Conservation (phyloP, 768 basidiomycete genomes). For the Piloderma croceum region DNA sequence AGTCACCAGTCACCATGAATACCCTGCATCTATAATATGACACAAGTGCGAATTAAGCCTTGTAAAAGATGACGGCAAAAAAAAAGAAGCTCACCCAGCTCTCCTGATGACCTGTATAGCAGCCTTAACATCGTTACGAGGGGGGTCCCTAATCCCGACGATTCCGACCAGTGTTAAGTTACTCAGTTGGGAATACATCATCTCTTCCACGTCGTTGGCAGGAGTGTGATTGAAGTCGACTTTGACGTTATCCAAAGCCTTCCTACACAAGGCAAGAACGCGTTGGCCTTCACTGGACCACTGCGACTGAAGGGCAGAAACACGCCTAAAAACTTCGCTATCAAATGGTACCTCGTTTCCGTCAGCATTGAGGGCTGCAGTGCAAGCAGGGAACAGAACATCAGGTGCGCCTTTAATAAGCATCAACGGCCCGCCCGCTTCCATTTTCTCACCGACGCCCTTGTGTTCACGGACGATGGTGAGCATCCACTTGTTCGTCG, state of each 20-base stretch:
- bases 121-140: conserved; percentile 41
- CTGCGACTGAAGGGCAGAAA: conserved; percentile 28
- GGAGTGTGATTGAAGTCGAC: conserved; percentile 18
- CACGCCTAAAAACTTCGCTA: conserved; percentile 11
- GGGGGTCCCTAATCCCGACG: conserved; percentile 52
- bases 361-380: conserved; percentile 25
- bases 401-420: conserved; percentile 60
- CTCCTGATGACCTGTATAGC: conserved; percentile 42
- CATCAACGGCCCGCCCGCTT: conserved; percentile 25
- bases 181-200: conserved; percentile 31
- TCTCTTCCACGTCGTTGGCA: conserved; percentile 30
- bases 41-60: no score
- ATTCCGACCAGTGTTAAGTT: conserved; percentile 46
- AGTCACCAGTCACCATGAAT: conserved; percentile 56
- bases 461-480: conserved; percentile 29
- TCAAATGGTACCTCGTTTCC: conserved; percentile 30
- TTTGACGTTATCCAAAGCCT: conserved; percentile 22
- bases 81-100: no score
- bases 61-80: no score
- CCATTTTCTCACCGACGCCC: no score
- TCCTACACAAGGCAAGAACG: conserved; percentile 43
- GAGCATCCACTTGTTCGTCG: conserved; percentile 56
- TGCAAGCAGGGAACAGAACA: conserved; percentile 39
- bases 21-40: no score
- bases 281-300: conserved; percentile 49